A percentile compares a stretch with the other conserved stretches of the same genome.
Conservation (phyloP, 2,329 filamentous ascomycete species). For the Capronia americana region DNA sequence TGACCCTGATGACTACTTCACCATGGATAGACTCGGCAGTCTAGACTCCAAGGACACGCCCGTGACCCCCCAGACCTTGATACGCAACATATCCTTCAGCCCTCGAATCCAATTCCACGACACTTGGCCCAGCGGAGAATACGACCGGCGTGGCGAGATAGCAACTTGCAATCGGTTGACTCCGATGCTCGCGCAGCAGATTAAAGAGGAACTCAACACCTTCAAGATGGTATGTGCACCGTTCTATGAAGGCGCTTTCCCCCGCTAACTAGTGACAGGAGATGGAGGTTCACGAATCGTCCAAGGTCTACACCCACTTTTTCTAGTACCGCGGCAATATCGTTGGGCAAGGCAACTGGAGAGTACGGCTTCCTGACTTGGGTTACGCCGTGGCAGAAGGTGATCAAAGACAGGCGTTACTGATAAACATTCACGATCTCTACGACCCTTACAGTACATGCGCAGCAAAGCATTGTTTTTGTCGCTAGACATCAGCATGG, state of each 20-base stretch:
- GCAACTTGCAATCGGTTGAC: conserved; percentile 98
- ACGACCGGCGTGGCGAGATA: conserved; percentile 93
- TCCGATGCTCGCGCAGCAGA: conserved; percentile 96
- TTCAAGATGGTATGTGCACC: conserved; percentile 90
- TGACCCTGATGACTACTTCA: conserved; percentile 96
- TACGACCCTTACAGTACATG: conserved; percentile 36
- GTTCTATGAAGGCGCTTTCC: conserved; percentile 11
- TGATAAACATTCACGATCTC: conserved; percentile 32
- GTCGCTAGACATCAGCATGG: conserved; percentile 31
- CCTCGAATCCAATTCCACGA: conserved; percentile 94
- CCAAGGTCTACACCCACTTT: conserved; percentile 99
- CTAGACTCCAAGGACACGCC: conserved; percentile 81
- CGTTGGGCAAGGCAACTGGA: background rate
- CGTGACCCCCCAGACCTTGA: conserved; percentile 74
- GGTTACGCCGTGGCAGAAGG: background rate
- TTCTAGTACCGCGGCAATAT: conserved; percentile 64
- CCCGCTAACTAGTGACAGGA: conserved; percentile 68
- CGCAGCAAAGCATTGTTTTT: conserved; percentile 34
- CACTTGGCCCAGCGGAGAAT: conserved; percentile 94
- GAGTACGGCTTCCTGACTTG: background rate
- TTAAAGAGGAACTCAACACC: conserved; percentile 98
- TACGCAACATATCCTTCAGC: conserved; percentile 75
- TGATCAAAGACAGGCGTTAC: conserved; percentile 7
- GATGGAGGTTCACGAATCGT: conserved; percentile 99
- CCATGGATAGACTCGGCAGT: conserved; percentile 68